Evolutionary conservation across 176 grass and related monocot genomes (phyloP), one percentile per base, ranked within the genome.

Genomic region (Carex myosuroides): DNA sequence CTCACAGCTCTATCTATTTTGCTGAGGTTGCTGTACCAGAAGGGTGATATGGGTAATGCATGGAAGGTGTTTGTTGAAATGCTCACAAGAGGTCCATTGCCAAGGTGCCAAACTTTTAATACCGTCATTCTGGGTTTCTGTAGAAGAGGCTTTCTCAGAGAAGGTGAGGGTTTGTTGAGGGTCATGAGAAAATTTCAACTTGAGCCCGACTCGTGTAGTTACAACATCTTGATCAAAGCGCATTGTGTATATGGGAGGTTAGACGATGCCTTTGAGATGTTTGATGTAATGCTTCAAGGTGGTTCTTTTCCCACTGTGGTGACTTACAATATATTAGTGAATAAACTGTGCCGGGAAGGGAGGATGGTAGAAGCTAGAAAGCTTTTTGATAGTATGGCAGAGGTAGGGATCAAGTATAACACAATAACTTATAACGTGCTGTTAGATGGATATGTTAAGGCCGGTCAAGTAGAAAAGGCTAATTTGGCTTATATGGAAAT

Each of bases 41-140:
- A 35, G 4, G 91, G 92, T 29, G 87, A 98, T 60, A 84, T 85
- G 37, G 81, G 67, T 22, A 64, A 57, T 64, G 92, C 95, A 8
- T 98, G 92, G 92, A 95, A 89, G 21, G 80, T 98, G 89, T 98
- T 98, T 68, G 85, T 89, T 86, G 95, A 95, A 81, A 98, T 95
- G 91, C 60, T 86, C 14, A 60, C 81, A 4, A 91, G 42, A 62
- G 91, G 88, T 0, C 92, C 95, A 4, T 57, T 32, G 0, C 95
- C 91, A 0, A 98, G 41, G 76, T 85, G 87, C 1, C 22, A 29
- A 14, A 98, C 83, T 17, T 98, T 93, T 80, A 98, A 98, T 44
- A 72, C 84, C 13, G 91, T 98, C 91, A 90, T 98, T 85, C 88
- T 98, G 6, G 89, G 92, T 39, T 93, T 91, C 41, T 98, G 90